Conservation (phyloP, 768 basidiomycete species). For the Hebeloma cylindrosporum region DNA sequence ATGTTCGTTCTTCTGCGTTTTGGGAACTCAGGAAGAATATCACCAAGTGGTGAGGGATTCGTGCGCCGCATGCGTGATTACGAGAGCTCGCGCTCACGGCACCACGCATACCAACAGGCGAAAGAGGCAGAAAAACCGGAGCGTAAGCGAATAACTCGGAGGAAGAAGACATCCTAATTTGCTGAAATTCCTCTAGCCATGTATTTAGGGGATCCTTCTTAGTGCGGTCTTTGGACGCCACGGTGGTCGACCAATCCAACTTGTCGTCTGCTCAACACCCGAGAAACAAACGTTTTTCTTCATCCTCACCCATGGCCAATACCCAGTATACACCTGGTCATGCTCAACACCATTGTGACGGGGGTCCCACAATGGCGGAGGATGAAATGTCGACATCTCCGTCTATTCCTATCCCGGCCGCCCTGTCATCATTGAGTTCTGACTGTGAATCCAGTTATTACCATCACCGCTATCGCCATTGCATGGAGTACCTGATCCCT, state of each 20-base stretch:
- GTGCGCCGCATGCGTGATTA: constrained; percentile 74
- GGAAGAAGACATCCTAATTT: constrained; percentile 61
- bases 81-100: constrained; percentile 51
- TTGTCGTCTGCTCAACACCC: constrained; percentile 5
- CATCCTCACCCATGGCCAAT: constrained; percentile 12
- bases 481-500: not conserved
- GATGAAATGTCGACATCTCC: not conserved
- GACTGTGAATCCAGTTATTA: constrained; percentile 18
- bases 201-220: constrained; percentile 21
- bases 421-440: constrained; percentile 13
- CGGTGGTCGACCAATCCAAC: constrained; percentile 14
- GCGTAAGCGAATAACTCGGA: constrained; percentile 43
- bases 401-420: constrained; percentile 2
- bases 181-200: constrained; percentile 33
- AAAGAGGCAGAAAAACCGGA: constrained; percentile 42
- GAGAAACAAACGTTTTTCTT: constrained; percentile 3
- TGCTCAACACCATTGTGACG: not conserved
- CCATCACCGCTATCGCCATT: too few species aligned
- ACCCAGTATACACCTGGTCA: constrained; percentile 1
- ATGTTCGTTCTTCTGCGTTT: constrained; percentile 57
- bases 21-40: constrained; percentile 64
- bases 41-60: constrained; percentile 65
- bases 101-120: constrained; percentile 36
- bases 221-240: constrained; percentile 38
- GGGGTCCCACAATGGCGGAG: not conserved